phyloP scores from a whole-genome alignment of 176 grass and related monocot genomes.

The Rhynchospora pubera region DNA sequence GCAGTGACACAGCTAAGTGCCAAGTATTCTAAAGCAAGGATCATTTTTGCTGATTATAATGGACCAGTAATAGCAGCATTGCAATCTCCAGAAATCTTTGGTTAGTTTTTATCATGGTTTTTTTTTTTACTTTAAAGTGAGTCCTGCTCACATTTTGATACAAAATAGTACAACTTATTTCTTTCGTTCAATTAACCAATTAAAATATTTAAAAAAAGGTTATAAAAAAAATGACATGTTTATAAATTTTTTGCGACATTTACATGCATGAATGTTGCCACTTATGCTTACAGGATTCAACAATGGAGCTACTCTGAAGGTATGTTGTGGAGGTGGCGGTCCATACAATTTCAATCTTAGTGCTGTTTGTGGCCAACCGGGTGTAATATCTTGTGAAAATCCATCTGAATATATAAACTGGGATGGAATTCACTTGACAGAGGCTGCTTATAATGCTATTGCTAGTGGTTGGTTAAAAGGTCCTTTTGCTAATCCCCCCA shows the following conservation, averaged over 20 bases:
- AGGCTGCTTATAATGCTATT: conserved; percentile 44
- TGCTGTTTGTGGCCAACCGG: conserved; percentile 24
- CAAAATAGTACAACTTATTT: too few relatives aligned
- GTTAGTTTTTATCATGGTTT: conserved; percentile 7
- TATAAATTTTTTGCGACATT: too few relatives aligned
- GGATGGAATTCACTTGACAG: conserved; percentile 58
- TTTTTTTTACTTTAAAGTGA: not conserved
- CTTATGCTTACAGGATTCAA: conserved; percentile 32
- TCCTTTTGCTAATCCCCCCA: conserved; percentile 36
- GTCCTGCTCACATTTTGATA: too few relatives aligned
- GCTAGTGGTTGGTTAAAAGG: conserved; percentile 40
- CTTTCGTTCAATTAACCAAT: too few relatives aligned
- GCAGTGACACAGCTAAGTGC: not conserved
- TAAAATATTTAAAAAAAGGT: too few relatives aligned
- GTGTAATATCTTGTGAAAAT: conserved; percentile 25
- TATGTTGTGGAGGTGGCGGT: conserved; percentile 63
- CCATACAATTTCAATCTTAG: conserved; percentile 45
- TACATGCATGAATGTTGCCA: too few relatives aligned
- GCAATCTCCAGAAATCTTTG: conserved; percentile 21
- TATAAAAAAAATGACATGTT: too few relatives aligned
- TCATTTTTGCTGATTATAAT: conserved; percentile 28
- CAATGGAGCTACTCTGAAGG: conserved; percentile 22
- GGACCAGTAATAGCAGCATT: conserved; percentile 2
- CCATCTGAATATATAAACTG: conserved; percentile 32
- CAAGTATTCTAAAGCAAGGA: conserved; percentile 14